These are phyloP conservation scores for Metrosideros polymorpha DNA, from an alignment of 441 rosid genomes.

Conservation along the genomic window DNA sequence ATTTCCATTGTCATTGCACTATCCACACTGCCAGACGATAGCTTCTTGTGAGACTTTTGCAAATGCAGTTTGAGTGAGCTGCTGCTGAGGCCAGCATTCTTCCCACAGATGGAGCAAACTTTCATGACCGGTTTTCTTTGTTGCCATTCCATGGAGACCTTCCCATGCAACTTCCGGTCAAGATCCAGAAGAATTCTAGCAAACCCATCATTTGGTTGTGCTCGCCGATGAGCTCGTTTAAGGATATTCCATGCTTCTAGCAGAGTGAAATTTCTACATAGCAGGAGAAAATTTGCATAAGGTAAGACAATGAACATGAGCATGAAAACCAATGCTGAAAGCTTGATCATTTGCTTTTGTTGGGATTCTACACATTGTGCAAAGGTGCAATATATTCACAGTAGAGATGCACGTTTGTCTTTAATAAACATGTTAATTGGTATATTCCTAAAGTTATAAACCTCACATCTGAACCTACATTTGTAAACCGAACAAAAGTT, in stretches of 20 bases:
- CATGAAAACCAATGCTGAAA: neutral
- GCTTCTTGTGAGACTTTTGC: slow-evolving; percentile 78
- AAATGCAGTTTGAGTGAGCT: slow-evolving; percentile 88
- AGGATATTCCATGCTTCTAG: slow-evolving; percentile 75
- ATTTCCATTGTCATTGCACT: slow-evolving; percentile 98
- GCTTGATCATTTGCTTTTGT: neutral
- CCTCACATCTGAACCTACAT: neutral
- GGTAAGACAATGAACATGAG: neutral
- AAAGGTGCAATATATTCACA: neutral
- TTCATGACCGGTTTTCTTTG: slow-evolving; percentile 76
- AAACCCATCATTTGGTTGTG: slow-evolving; percentile 96
- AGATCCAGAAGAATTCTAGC: slow-evolving; percentile 57
- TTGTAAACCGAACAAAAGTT: neutral
- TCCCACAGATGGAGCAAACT: slow-evolving; percentile 92
- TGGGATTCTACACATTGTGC: neutral
- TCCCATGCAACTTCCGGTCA: slow-evolving; percentile 65
- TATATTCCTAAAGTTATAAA: neutral
- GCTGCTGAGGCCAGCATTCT: slow-evolving; percentile 91
- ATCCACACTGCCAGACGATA: slow-evolving; percentile 93
- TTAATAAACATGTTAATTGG: neutral
- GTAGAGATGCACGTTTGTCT: neutral
- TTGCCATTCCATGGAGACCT: slow-evolving; percentile 95
- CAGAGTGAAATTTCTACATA: slow-evolving; percentile 60
- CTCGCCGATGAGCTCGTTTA: slow-evolving; percentile 78
- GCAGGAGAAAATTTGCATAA: neutral